Evolutionary conservation across 106 monocot species (phyloP), one percentile per base, ranked within the genome.

Genomic region (Ottelia alismoides): DNA sequence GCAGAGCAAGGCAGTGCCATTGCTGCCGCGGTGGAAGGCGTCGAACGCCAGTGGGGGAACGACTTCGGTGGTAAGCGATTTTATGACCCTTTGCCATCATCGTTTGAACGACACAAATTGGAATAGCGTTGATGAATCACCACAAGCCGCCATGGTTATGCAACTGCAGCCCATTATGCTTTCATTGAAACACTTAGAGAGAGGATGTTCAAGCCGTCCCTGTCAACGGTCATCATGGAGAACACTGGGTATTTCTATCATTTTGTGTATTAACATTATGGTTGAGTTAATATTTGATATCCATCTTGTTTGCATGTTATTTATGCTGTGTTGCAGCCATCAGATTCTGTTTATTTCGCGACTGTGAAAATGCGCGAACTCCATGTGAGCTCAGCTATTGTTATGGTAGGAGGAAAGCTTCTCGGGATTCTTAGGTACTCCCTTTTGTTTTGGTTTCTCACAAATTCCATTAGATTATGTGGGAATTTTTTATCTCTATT

Each of bases 141-240:
- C n/a, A n/a, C n/a, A n/a, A n/a, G n/a, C n/a, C n/a, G n/a, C n/a
- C n/a, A n/a, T n/a, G n/a, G n/a, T n/a, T n/a, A n/a, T n/a, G n/a
- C n/a, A n/a, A 28, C 6, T 30, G 40, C 54, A 65, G 65, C 26
- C 25, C 54, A 48, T 9, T 45, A 65, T 55, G 54, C 54, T 18
- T 65, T 65, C 20, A 65, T 65, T 45, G 65, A 65, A 55, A 54
- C 65, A 45, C 65, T 65, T 45, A 16, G 65, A 18, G 65, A 65
- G 27, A 53, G 67, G 20, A 67, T 58, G 58, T 58, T 67, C 23
- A 51, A 67, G 47, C 67, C 58, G 24, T 58, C 58, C 10, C 22
- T 67, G 31, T 57, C 57, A 31, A 22, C 49, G 0, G 35, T 58
- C 23, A 63, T 63, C 67, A 30, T 49, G 2, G 67, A 58, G 21